phyloP scores from a whole-genome alignment of 164 flowering plant genomes.

The Houttuynia cordata region DNA sequence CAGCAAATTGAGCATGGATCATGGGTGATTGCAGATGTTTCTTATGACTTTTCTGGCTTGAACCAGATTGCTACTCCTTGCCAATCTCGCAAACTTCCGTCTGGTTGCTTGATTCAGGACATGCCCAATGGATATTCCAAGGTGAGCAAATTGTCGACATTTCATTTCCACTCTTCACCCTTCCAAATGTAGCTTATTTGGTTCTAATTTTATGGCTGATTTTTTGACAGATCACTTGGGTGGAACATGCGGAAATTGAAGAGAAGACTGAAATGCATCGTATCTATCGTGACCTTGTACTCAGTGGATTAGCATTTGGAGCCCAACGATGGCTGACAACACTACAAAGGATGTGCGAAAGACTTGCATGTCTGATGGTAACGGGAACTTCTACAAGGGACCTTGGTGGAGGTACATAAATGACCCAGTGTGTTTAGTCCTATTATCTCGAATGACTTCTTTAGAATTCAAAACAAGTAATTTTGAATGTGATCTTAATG shows the following conservation, averaged over 20 bases:
- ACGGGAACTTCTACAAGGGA: constrained; percentile 11
- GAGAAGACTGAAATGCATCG: constrained; percentile 21
- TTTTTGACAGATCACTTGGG: constrained; percentile 35
- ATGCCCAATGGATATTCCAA: constrained; percentile 61
- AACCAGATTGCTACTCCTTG: constrained; percentile 15
- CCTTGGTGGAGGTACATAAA: constrained; percentile 18
- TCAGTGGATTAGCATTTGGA: constrained; percentile 40
- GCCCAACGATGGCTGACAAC: constrained; percentile 41
- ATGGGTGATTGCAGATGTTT: constrained; percentile 85
- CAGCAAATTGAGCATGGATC: constrained; percentile 58
- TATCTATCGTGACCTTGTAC: constrained; percentile 25
- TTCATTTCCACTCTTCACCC: too few species aligned
- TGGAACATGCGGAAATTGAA: constrained; percentile 43
- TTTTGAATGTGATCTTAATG: not conserved
- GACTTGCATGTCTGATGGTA: constrained; percentile 20
- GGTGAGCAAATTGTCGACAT: constrained; percentile 28
- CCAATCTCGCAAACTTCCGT: constrained; percentile 61
- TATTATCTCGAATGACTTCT: not conserved
- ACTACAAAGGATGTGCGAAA: constrained; percentile 36
- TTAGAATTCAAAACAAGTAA: not conserved
- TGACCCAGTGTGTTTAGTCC: not conserved
- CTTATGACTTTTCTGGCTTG: constrained; percentile 33
- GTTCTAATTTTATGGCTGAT: not conserved
- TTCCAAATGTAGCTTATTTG: not conserved
- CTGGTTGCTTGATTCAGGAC: constrained; percentile 76